Base-by-base conservation (phyloP, 495 filamentous ascomycete genomes). In the Penicillium lagena region DNA sequence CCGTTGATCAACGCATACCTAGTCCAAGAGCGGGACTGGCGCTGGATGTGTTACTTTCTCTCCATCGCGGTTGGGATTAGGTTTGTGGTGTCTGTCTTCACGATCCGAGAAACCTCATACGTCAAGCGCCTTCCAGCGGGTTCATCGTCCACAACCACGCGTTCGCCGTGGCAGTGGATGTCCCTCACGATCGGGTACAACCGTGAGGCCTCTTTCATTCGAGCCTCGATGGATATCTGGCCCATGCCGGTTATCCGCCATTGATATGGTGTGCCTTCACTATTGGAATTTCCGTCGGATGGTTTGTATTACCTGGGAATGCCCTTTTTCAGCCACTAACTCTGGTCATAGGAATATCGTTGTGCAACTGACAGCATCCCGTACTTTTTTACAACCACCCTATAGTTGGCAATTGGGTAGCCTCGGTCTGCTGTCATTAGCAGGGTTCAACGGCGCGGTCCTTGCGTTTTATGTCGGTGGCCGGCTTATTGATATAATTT, bases 31-130 rank as follows among this genome's bases (percentile, higher is more conserved):
- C 29, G 56, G 29, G 32, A 54, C 12, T 64, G 62, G 62, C 51
- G 58, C 9, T 64, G 62, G 62, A 64, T 62, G 58, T 64, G 58
- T 13, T 58, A 57, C 43, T 60, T 62, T 13, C 40, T 62, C 4
- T 50, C 62, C 2, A 49, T 62, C 9, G 56, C 58, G 0, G 52
- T 55, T 10, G 62, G 48, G 0, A 42, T 39, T 2, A 22, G 52
- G 4, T 54, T 56, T 14, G 1, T 56, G 7, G n/a, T 59, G 2
- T 46, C 54, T 14, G 45, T 60, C 29, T 60, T 60, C 29, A 60
- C 54, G 1, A 50, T 64, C 35, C 49, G 62, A 9, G 62, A 64
- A 22, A 62, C 62, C 1, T 53, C 58, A 1, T 58, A 60, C 33
- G 40, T 51, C 14, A 36, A 42, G 13, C 15, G 32, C 4, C 45